phyloP scores from a whole-genome alignment of 2,329 filamentous ascomycete species.

The Ascochyta fabae region DNA sequence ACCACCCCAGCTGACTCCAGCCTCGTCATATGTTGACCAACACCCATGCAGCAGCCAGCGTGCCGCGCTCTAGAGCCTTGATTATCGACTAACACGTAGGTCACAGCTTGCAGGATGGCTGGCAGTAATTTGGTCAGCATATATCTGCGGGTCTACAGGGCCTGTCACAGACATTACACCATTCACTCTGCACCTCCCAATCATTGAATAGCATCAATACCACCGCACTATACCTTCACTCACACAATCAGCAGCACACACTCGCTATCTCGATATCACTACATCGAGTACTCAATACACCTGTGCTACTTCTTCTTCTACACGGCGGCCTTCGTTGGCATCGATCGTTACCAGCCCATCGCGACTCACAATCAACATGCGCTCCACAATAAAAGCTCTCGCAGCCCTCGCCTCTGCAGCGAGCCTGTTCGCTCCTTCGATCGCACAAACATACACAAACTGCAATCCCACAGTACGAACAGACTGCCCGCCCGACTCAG shows the following conservation, averaged over 20 bases:
- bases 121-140: conserved; percentile 39
- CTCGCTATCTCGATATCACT: conserved; percentile 13
- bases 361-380: conserved; percentile 37
- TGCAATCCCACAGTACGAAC: conserved; percentile 64
- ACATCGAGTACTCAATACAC: conserved; percentile 6
- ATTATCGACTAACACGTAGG: conserved; percentile 33
- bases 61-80: conserved; percentile 30
- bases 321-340: conserved; percentile 8
- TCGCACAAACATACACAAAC: conserved; percentile 61
- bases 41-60: conserved; percentile 37
- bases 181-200: conserved; percentile 24
- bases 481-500: conserved; percentile 75
- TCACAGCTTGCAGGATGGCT: conserved; percentile 42
- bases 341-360: conserved; percentile 1
- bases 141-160: conserved; percentile 24
- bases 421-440: conserved; percentile 48
- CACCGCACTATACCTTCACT: conserved; percentile 7
- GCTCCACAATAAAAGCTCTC: conserved; percentile 42
- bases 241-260: conserved; percentile 11
- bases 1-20: conserved; percentile 35
- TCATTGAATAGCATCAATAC: background rate
- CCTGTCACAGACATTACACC: conserved; percentile 31
- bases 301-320: conserved; percentile 15
- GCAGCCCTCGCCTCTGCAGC: conserved; percentile 50
- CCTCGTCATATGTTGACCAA: conserved; percentile 37